These are phyloP conservation scores for Calocera cornea DNA, from an alignment of 768 basidiomycete species.

Conservation along the genomic window DNA sequence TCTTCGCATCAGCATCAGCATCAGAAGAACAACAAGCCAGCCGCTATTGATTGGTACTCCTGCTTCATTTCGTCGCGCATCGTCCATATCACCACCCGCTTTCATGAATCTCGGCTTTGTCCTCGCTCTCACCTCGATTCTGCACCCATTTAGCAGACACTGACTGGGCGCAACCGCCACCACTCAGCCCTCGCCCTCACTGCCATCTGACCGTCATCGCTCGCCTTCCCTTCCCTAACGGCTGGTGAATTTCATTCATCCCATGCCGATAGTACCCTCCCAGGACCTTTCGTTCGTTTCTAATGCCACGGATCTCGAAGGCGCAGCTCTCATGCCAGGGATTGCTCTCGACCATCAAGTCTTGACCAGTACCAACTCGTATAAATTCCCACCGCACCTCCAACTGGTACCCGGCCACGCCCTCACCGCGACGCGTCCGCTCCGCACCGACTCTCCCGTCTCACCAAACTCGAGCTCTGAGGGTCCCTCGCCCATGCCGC, in stretches of 20 bases:
- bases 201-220: background rate
- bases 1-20: conserved; percentile 5
- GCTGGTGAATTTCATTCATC: conserved; percentile 1
- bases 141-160: background rate
- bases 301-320: conserved; percentile 4
- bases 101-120: background rate
- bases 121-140: background rate
- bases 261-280: background rate
- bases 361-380: background rate
- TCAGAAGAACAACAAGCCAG: background rate
- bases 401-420: background rate
- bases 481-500: background rate
- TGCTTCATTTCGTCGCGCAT: background rate
- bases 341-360: background rate
- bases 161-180: background rate
- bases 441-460: background rate
- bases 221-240: background rate
- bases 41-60: background rate
- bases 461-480: background rate
- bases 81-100: background rate
- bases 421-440: background rate
- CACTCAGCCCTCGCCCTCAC: background rate
- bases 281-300: conserved; percentile 2
- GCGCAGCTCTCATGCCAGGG: background rate
- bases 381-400: background rate